A percentile compares a stretch with the other conserved stretches of the same genome.
Evolutionary conservation across 495 filamentous ascomycete genomes (phyloP).

Genomic region (Talaromyces wortmannii): DNA sequence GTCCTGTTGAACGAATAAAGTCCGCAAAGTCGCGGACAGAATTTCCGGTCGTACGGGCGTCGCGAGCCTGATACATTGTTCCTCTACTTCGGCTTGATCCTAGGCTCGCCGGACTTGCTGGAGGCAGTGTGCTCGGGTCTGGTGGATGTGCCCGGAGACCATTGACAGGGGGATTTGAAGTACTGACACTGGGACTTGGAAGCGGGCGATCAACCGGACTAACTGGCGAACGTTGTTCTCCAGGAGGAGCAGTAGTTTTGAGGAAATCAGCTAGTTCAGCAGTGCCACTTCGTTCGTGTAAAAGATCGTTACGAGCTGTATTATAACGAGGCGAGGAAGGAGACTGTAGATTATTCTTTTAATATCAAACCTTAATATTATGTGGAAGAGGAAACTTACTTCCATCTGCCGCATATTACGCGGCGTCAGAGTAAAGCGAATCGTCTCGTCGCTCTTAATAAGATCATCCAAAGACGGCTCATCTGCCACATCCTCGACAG

Average conservation of each 20-base stretch:
- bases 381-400: slow-evolving; percentile 34
- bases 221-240: slow-evolving; percentile 12
- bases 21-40: slow-evolving; percentile 75
- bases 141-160: slow-evolving; percentile 14
- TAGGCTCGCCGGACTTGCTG: background rate
- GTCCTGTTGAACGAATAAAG: slow-evolving; percentile 79
- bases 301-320: slow-evolving; percentile 12
- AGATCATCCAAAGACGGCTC: slow-evolving; percentile 71
- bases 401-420: slow-evolving; percentile 82
- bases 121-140: background rate
- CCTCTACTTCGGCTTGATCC: slow-evolving; percentile 14
- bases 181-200: background rate
- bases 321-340: slow-evolving; percentile 34
- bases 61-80: slow-evolving; percentile 47
- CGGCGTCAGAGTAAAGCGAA: slow-evolving; percentile 90
- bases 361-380: background rate
- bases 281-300: slow-evolving; percentile 15
- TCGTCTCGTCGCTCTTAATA: slow-evolving; percentile 83
- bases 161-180: slow-evolving; percentile 5
- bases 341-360: slow-evolving; percentile 14
- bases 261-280: slow-evolving; percentile 29
- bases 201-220: slow-evolving; percentile 5
- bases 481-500: slow-evolving; percentile 30
- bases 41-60: slow-evolving; percentile 56
- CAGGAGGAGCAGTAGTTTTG: slow-evolving; percentile 25